These are phyloP conservation scores for Diaporthe aspalathi DNA, from an alignment of 2,329 filamentous ascomycete species.

Conservation along the genomic window DNA sequence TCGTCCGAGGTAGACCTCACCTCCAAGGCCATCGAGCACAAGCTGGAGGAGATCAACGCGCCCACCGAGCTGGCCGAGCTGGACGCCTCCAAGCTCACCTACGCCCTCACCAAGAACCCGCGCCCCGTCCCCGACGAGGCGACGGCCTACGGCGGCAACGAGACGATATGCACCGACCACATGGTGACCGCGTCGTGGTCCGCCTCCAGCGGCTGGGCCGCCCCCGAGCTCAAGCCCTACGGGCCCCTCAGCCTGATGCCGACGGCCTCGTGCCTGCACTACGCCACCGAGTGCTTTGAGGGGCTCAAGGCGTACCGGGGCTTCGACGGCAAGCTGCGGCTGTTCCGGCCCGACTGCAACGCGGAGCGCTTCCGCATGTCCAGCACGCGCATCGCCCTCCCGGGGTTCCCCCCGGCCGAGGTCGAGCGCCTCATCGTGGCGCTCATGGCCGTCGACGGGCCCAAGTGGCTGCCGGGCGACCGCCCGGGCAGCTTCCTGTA, in stretches of 20 bases:
- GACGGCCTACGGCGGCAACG: conserved; percentile 57
- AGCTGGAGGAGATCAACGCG: conserved; percentile 51
- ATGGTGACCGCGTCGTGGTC: conserved; percentile 84
- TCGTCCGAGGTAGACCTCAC: conserved; percentile 64
- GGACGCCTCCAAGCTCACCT: conserved; percentile 71
- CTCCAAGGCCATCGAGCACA: conserved; percentile 63
- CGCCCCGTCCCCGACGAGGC: conserved; percentile 65
- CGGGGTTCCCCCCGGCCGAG: conserved; percentile 76
- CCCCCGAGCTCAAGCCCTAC: conserved; percentile 80
- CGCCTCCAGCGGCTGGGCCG: conserved; percentile 73
- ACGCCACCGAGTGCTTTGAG: conserved; percentile 92
- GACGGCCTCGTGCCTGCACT: conserved; percentile 84
- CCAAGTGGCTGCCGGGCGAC: conserved; percentile 81
- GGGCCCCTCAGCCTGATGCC: conserved; percentile 83
- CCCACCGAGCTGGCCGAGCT: conserved; percentile 60
- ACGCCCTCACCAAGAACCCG: conserved; percentile 62
- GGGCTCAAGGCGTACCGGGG: conserved; percentile 86
- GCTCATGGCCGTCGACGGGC: conserved; percentile 78
- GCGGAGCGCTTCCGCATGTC: conserved; percentile 72
- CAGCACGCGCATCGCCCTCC: conserved; percentile 76
- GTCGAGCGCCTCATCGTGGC: conserved; percentile 79
- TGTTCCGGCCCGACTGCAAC: conserved; percentile 83
- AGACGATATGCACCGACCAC: conserved; percentile 82
- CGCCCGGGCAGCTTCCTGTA: conserved; percentile 81
- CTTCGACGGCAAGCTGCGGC: conserved; percentile 76